These are phyloP conservation scores for Plantago coronopus DNA, from an alignment of 305 asterid species.

Conservation along the genomic window DNA sequence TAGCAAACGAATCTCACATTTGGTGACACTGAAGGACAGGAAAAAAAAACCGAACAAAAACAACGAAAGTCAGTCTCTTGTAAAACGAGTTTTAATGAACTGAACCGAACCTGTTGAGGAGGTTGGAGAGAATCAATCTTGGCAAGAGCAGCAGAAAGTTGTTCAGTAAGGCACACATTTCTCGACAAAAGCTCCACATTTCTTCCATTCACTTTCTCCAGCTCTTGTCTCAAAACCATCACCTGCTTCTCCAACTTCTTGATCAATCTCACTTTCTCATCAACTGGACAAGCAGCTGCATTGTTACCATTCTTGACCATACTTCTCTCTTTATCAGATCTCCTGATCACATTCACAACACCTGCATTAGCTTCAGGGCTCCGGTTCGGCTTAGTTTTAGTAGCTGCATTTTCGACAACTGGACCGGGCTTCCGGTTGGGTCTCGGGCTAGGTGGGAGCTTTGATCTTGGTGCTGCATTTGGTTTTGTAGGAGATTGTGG, in stretches of 20 bases:
- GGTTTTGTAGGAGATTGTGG: not conserved
- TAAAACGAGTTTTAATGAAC: too few species aligned
- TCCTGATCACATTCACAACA: not conserved
- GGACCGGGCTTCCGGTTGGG: not conserved
- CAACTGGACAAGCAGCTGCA: too few species aligned
- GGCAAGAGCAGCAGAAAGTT: conserved; percentile 8
- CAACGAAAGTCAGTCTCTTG: too few species aligned
- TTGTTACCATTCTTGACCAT: too few species aligned
- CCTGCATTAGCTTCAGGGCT: not conserved
- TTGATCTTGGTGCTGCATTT: not conserved
- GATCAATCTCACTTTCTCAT: conserved; percentile 2
- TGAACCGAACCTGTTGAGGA: conserved; percentile 4
- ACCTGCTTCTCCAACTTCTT: conserved; percentile 9
- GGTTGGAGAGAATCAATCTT: not conserved
- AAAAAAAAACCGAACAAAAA: too few species aligned
- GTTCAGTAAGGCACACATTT: not conserved
- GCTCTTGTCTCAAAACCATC: not conserved
- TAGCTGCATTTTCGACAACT: too few species aligned
- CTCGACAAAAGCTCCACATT: not conserved
- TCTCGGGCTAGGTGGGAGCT: not conserved
- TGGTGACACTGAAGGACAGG: too few species aligned
- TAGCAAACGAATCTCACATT: too few species aligned
- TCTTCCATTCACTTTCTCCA: not conserved
- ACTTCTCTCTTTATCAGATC: not conserved
- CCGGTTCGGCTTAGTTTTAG: not conserved